Conservation (phyloP, 345 rosid species). For the Gossypium thurberi region DNA sequence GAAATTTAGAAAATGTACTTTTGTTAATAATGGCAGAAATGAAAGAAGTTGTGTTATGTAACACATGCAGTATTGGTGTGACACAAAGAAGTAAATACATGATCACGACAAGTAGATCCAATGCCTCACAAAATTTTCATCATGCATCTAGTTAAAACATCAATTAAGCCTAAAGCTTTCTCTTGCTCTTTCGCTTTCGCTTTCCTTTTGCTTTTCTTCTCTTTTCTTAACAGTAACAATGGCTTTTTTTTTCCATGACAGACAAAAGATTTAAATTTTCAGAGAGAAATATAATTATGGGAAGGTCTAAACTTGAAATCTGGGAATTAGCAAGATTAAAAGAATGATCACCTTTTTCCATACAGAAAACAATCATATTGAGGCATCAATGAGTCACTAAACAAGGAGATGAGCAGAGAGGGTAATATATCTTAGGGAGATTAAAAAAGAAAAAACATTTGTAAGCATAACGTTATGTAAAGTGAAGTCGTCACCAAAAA, state of each 20-base stretch:
- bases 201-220: too few relatives aligned
- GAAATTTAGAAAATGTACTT: neutral
- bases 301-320: neutral
- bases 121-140: neutral
- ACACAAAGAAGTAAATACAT: neutral
- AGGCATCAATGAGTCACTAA: too few relatives aligned
- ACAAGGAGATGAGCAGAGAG: too few relatives aligned
- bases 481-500: constrained; percentile 16
- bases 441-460: neutral
- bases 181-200: too few relatives aligned
- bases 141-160: neutral
- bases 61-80: neutral
- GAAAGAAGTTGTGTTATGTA: neutral
- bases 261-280: too few relatives aligned
- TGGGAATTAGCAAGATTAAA: neutral
- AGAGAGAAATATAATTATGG: neutral
- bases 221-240: too few relatives aligned
- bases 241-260: too few relatives aligned
- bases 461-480: neutral
- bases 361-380: neutral
- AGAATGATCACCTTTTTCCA: neutral
- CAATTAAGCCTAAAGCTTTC: too few relatives aligned
- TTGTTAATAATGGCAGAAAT: neutral
- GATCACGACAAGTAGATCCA: constrained; percentile 2
- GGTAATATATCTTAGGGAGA: neutral